Percentiles rank a stretch among this genome's conserved stretches.
Conservation (phyloP, 352 stramenopile genomes). For the Globisporangium canariense region DNA sequence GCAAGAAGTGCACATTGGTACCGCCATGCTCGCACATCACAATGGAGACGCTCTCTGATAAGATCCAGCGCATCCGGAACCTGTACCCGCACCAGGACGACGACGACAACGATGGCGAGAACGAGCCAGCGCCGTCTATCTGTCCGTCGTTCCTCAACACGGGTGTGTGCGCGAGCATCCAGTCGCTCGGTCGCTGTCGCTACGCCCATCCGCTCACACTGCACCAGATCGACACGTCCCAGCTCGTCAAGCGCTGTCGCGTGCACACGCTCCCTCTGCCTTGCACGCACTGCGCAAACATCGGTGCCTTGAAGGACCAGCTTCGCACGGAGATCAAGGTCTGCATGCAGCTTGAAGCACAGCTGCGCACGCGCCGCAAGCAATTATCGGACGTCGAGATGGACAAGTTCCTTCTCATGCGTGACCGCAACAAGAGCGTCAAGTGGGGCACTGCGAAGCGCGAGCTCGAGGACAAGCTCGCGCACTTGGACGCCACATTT, state of each 20-base stretch:
- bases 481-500: conserved; percentile 27
- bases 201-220: conserved; percentile 53
- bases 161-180: conserved; percentile 59
- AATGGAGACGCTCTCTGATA: conserved; percentile 42
- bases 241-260: conserved; percentile 33
- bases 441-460: conserved; percentile 64
- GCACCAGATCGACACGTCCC: conserved; percentile 53
- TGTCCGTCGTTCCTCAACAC: conserved; percentile 47
- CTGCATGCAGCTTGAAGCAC: conserved; percentile 28
- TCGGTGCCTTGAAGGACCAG: conserved; percentile 24
- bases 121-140: conserved; percentile 14
- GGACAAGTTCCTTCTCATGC: conserved; percentile 39
- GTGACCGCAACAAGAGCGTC: conserved; percentile 35
- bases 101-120: conserved; percentile 5
- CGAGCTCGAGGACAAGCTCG: conserved; percentile 38
- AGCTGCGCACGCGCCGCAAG: conserved; percentile 32
- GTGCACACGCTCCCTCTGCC: conserved; percentile 34
- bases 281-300: conserved; percentile 56
- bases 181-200: conserved; percentile 55
- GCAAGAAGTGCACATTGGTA: conserved; percentile 59
- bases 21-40: conserved; percentile 59
- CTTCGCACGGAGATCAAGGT: conserved; percentile 18
- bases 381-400: conserved; percentile 43
- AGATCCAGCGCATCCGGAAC: conserved; percentile 35
- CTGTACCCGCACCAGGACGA: conserved; percentile 39